These are phyloP conservation scores for Vaccinium myrtillus DNA, from an alignment of 148 eudicot genomes.

Conservation along the genomic window DNA sequence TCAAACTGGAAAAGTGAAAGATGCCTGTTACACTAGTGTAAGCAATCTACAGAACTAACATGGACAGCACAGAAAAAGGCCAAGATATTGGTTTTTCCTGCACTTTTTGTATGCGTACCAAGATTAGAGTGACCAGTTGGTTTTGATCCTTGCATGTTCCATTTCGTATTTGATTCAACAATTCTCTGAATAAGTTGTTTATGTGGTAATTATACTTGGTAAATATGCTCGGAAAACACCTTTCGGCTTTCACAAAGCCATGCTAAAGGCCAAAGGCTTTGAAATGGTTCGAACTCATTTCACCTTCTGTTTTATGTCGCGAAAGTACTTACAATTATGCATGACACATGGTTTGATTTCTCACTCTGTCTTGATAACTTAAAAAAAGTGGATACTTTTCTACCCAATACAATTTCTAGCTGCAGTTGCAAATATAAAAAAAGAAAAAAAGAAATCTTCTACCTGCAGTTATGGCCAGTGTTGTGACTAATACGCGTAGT, in stretches of 20 bases:
- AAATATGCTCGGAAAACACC: too few species aligned
- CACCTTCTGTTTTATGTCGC: neutral
- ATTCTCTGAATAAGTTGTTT: too few species aligned
- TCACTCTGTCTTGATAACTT: neutral
- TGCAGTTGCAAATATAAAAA: neutral
- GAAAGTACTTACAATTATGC: neutral
- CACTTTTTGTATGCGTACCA: neutral
- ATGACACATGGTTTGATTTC: too few species aligned
- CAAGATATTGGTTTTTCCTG: neutral
- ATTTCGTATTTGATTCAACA: too few species aligned
- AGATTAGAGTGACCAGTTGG: too few species aligned
- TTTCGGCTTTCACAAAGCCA: neutral
- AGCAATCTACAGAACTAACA: neutral
- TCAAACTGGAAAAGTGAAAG: neutral
- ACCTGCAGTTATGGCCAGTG: neutral
- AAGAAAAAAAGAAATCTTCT: too few species aligned
- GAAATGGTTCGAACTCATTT: constrained; percentile 3
- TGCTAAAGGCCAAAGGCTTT: neutral
- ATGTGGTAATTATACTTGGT: too few species aligned
- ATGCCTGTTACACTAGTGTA: neutral
- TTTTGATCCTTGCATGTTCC: too few species aligned
- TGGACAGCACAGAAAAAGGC: neutral
- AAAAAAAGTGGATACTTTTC: neutral
- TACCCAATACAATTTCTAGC: neutral
- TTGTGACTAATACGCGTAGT: neutral